phyloP scores from a whole-genome alignment of 2,329 filamentous ascomycete genomes.

The Uncinocarpus reesii region DNA sequence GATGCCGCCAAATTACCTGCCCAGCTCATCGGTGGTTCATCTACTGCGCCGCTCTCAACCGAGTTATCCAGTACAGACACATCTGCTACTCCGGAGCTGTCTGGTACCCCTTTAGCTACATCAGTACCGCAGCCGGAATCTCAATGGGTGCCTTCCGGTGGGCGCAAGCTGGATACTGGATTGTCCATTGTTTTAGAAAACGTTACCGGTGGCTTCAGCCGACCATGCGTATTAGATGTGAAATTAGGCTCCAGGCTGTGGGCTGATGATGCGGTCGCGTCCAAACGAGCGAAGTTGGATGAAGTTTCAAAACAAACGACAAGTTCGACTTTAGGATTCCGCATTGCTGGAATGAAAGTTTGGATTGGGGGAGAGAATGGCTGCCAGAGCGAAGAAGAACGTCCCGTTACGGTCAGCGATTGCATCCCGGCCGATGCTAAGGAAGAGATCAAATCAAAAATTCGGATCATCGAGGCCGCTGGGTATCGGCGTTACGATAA shows the following conservation, averaged over 20 bases:
- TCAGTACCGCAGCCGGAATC: constrained; percentile 20
- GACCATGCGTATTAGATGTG: constrained; percentile 83
- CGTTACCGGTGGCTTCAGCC: constrained; percentile 65
- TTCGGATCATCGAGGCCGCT: constrained; percentile 38
- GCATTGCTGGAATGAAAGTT: constrained; percentile 56
- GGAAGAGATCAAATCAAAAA: constrained; percentile 41
- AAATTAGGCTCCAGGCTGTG: constrained; percentile 82
- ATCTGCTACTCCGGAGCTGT: constrained; percentile 18
- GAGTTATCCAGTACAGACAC: constrained; percentile 13
- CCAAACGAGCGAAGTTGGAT: constrained; percentile 51
- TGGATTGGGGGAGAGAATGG: constrained; percentile 35
- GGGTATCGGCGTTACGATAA: constrained; percentile 55
- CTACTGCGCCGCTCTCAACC: constrained; percentile 17
- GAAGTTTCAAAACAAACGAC: constrained; percentile 51
- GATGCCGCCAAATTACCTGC: constrained; percentile 34
- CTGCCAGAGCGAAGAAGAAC: constrained; percentile 23
- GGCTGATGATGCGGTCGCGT: constrained; percentile 57
- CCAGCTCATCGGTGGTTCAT: constrained; percentile 43
- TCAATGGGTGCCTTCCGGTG: constrained; percentile 42
- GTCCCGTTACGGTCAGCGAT: constrained; percentile 27
- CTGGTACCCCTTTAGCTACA: constrained; percentile 22
- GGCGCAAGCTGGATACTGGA: constrained; percentile 61
- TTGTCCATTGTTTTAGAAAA: constrained; percentile 78
- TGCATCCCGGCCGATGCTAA: constrained; percentile 39
- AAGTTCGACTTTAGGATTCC: constrained; percentile 50